Conservation (phyloP, 2,329 filamentous ascomycete species). For the Cercospora berteroae region DNA sequence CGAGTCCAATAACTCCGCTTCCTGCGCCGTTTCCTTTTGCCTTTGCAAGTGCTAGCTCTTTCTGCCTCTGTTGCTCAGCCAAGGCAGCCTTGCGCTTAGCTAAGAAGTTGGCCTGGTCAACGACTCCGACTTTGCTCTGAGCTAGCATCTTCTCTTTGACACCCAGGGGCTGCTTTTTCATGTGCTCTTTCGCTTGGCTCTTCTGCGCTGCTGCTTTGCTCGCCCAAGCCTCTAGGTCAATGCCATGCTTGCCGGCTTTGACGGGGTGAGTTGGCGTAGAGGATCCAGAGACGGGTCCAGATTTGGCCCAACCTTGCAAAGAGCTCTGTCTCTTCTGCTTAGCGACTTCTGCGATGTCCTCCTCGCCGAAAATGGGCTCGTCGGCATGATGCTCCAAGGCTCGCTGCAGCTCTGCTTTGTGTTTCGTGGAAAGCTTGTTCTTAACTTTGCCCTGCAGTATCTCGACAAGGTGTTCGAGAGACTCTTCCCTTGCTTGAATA, state of each 20-base stretch:
- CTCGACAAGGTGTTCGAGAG: conserved; percentile 62
- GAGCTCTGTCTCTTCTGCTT: conserved; percentile 43
- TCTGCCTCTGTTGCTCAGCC: conserved; percentile 69
- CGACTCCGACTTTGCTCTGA: conserved; percentile 38
- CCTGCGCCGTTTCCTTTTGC: conserved; percentile 66
- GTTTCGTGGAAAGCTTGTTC: conserved; percentile 76
- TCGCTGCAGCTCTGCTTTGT: conserved; percentile 76
- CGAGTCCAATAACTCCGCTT: conserved; percentile 71
- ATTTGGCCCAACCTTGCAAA: conserved; percentile 43
- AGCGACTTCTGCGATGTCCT: conserved; percentile 26
- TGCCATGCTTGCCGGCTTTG: conserved; percentile 30
- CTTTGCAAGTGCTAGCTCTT: conserved; percentile 41
- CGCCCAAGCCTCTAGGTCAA: conserved; percentile 33
- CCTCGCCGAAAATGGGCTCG: conserved; percentile 26
- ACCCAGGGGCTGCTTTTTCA: conserved; percentile 36
- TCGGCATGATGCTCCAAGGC: conserved; percentile 57
- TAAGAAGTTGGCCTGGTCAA: conserved; percentile 59
- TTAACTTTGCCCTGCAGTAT: conserved; percentile 62
- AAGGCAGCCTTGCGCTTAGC: conserved; percentile 72
- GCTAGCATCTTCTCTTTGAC: conserved; percentile 27
- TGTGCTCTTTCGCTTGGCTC: conserved; percentile 19
- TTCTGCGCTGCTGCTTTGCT: conserved; percentile 23
- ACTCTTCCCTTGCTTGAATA: conserved; percentile 63
- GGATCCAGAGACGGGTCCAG: conserved; percentile 27
- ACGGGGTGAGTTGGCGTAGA: conserved; percentile 27